Evolutionary conservation across 768 basidiomycete genomes (phyloP).

Genomic region (Psilocybe sp.): DNA sequence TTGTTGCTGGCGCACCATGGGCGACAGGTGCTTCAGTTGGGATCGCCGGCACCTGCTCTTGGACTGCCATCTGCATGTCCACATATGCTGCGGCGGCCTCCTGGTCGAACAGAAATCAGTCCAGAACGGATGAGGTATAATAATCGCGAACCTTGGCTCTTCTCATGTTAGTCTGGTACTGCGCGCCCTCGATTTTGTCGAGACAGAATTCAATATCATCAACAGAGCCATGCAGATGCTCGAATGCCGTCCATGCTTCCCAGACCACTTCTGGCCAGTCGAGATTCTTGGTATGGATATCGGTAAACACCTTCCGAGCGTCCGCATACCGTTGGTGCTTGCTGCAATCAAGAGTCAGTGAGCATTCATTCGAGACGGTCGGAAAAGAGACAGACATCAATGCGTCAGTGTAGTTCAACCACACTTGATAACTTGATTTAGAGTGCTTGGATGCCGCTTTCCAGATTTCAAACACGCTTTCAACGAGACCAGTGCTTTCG

Average conservation of each 20-base stretch:
- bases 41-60: slow-evolving; percentile 34
- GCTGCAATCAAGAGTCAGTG: slow-evolving; percentile 25
- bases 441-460: slow-evolving; percentile 61
- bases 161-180: slow-evolving; percentile 55
- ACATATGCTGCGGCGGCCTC: slow-evolving; percentile 61
- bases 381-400: slow-evolving; percentile 52
- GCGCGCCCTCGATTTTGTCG: slow-evolving; percentile 64
- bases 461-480: slow-evolving; percentile 62
- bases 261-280: slow-evolving; percentile 97
- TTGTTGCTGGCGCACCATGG: not conserved
- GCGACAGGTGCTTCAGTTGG: slow-evolving; percentile 23
- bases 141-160: slow-evolving; percentile 54
- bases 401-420: slow-evolving; percentile 72
- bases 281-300: slow-evolving; percentile 66
- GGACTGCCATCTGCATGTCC: slow-evolving; percentile 42
- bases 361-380: not conserved
- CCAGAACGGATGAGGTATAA: not conserved
- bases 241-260: slow-evolving; percentile 89
- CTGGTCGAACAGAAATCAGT: slow-evolving; percentile 27
- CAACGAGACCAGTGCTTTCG: slow-evolving; percentile 41
- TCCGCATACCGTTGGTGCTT: slow-evolving; percentile 51
- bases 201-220: slow-evolving; percentile 60
- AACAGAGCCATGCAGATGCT: slow-evolving; percentile 76
- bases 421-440: slow-evolving; percentile 70
- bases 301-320: slow-evolving; percentile 66